Evolutionary conservation across 2,329 filamentous ascomycete species (phyloP), one percentile per base, ranked within the genome.

Genomic region (Zymoseptoria brevis): DNA sequence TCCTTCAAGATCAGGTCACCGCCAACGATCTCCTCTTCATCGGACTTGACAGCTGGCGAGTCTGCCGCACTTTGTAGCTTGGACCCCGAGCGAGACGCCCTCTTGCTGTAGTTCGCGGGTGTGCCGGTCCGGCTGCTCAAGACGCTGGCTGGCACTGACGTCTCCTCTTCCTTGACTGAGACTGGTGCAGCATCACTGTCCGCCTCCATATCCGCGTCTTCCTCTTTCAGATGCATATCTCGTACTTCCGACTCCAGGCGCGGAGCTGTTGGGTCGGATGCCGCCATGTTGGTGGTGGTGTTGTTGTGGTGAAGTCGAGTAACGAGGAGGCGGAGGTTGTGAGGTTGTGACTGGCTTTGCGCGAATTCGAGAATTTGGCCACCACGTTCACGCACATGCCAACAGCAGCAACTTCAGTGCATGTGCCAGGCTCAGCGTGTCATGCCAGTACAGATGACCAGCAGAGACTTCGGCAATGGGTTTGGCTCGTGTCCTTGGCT

Each of bases 1-100:
- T 83, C 76, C 72, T 85, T 87, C 68, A 87, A 72, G 55, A 79
- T 81, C 59, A 87, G 83, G 61, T 83, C 83, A 64, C 82, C 84
- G 60, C 81, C 81, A 55, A 87, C 74, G 49, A 77, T 77, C 66
- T 84, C 81, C 69, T 83, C 80, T 41, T 77, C 68, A 58, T 78
- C 75, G 57, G 69, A 70, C 55, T 72, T 74, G 55, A 67, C 62
- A 7, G 71, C 69, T 13, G 76, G 72, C 6, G 76, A 75, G n/a
- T 71, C 64, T 13, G 69, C 67, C 29, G 67, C 68, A 29, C 62
- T 49, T 11, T 45, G 51, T 19, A 29, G 8, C 57, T 71, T 71
- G 26, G 60, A 51, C 8, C 67, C 68, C 54, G 68, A 71, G 41
- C 63, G 65, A 29, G 68, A 71, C 22, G 56, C 55, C 26, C 59